Base-by-base conservation (phyloP, 2,329 filamentous ascomycete genomes). In the Stenocarpella maydis region DNA sequence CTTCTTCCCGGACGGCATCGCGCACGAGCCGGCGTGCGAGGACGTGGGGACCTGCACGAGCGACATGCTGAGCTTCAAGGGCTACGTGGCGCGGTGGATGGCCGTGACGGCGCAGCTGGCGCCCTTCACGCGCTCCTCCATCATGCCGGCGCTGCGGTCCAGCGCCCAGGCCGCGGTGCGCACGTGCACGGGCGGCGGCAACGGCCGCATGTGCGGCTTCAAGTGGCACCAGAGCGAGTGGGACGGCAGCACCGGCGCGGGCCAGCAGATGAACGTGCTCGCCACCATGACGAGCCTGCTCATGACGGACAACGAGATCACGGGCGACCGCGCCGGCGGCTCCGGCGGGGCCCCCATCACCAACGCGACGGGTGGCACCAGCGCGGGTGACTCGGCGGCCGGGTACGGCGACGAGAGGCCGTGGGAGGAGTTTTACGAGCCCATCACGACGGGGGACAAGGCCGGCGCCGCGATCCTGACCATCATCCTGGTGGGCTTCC, bases 21-120 rank as follows among this genome's bases (percentile, higher is more conserved):
- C 82, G 63, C 77, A 82, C 54, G 83, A 85, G 65, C 81, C 87
- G 72, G 83, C 90, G 76, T 84, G 81, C 61, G 89, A 91, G 77
- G 77, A 83, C 24, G 79, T 84, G 5, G 72, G 74, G 52, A 79
- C 78, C 14, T 91, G 89, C 79, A 86, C 86, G 76, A 81, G 82
- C 60, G 89, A 91, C 74, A 86, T 89, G 76, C 82, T 83, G 71
- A 84, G 85, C 10, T 90, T 88, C 82, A 88, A 89, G 73, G 87
- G 85, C 4, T 83, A 87, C 60, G 80, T 89, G 49, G 79, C 83
- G 28, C 82, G 83, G 19, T 85, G 84, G 79, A 79, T 89, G 69
- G 84, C 83, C 3, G 80, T 82, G 12, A 82, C 82, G 1, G 80
- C 82, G 1, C 77, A 85, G 65, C 69, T 88, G 19, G 84, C 85